Percentiles rank a stretch among this genome's conserved stretches.
Evolutionary conservation across 495 filamentous ascomycete species (phyloP).

Genomic region (Podospora anserina): DNA sequence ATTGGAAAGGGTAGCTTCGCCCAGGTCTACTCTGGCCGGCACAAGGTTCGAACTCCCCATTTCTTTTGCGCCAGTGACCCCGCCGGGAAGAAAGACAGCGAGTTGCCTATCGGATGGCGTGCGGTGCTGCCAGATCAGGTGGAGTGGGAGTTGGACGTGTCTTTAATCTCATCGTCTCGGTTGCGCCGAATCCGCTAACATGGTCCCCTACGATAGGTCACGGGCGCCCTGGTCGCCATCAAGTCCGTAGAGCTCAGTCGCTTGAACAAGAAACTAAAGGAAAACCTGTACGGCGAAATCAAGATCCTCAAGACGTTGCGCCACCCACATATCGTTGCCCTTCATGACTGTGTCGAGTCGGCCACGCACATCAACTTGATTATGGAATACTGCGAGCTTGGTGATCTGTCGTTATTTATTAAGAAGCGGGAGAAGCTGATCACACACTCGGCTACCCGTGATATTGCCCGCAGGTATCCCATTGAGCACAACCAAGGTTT

Average conservation of each 20-base stretch:
- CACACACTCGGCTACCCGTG: constrained; percentile 69
- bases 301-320: constrained; percentile 86
- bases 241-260: constrained; percentile 90
- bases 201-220: constrained; percentile 36
- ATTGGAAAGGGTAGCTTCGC: constrained; percentile 97
- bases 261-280: constrained; percentile 91
- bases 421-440: constrained; percentile 79
- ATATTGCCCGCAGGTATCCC: constrained; percentile 90
- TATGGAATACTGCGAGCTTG: constrained; percentile 97
- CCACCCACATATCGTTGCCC: constrained; percentile 94
- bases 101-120: background rate
- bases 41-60: constrained; percentile 59
- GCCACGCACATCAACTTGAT: constrained; percentile 87
- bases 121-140: background rate
- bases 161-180: background rate
- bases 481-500: constrained; percentile 74
- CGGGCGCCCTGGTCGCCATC: constrained; percentile 75
- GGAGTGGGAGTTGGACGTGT: background rate
- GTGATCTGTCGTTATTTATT: constrained; percentile 90
- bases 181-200: background rate
- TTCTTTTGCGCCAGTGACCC: background rate
- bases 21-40: constrained; percentile 81
- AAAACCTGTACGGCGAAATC: constrained; percentile 93
- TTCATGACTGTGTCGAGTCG: constrained; percentile 89
- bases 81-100: background rate